Percentiles rank a stretch among this genome's conserved stretches.
These are phyloP conservation scores for Penicillium sp. DNA, from an alignment of 2,329 filamentous ascomycete species.

Conservation along the genomic window DNA sequence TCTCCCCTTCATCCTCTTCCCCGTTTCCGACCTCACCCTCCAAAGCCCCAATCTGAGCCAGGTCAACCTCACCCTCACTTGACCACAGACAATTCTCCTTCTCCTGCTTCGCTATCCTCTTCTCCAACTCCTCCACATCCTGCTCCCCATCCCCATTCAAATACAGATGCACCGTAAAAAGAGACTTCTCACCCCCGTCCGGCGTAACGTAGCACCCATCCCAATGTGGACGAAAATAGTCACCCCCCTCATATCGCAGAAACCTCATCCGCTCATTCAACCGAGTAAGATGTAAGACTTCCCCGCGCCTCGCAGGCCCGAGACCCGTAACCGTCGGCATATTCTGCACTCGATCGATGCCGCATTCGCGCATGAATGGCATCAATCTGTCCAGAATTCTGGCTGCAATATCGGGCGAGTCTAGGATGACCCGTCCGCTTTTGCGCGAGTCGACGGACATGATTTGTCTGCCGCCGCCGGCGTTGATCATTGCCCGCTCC, in stretches of 20 bases:
- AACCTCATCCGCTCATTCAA: slow-evolving; percentile 74
- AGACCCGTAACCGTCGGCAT: slow-evolving; percentile 46
- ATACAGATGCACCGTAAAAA: slow-evolving; percentile 56
- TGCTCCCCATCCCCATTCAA: slow-evolving; percentile 47
- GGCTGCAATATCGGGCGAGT: slow-evolving; percentile 58
- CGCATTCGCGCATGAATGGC: slow-evolving; percentile 48
- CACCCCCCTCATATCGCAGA: slow-evolving; percentile 65
- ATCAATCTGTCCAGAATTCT: slow-evolving; percentile 59
- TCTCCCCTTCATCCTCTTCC: too few relatives aligned
- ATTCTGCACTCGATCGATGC: slow-evolving; percentile 39
- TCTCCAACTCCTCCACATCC: slow-evolving; percentile 28
- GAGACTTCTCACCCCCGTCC: slow-evolving; percentile 49
- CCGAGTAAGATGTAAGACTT: slow-evolving; percentile 39
- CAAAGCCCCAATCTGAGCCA: slow-evolving; percentile 1
- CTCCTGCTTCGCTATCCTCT: slow-evolving; percentile 20
- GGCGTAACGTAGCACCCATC: slow-evolving; percentile 62
- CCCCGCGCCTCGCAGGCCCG: slow-evolving; percentile 42
- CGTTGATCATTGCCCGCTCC: slow-evolving; percentile 66
- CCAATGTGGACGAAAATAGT: slow-evolving; percentile 70
- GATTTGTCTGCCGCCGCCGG: slow-evolving; percentile 59
- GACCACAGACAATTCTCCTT: slow-evolving; percentile 8
- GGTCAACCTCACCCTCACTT: slow-evolving; percentile 21
- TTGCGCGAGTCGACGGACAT: slow-evolving; percentile 59
- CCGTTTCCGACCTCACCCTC: neutral
- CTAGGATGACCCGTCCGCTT: slow-evolving; percentile 74